A percentile compares a stretch with the other conserved stretches of the same genome.
These are phyloP conservation scores for Mortierella antarctica DNA, from an alignment of 192 early-diverging fungal species.

Conservation along the genomic window DNA sequence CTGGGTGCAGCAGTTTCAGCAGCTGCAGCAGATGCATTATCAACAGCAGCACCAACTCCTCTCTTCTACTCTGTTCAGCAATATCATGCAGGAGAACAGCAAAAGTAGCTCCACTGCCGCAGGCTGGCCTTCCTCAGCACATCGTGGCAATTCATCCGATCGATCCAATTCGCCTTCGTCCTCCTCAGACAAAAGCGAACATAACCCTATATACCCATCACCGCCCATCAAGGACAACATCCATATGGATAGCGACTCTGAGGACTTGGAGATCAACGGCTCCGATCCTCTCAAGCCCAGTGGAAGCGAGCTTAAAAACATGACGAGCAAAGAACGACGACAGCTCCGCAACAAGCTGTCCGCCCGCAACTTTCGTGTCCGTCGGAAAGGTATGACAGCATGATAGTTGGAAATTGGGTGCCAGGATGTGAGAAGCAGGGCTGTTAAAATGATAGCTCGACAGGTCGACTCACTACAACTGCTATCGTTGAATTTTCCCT, in stretches of 20 bases:
- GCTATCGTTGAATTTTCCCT: neutral
- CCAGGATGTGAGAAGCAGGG: neutral
- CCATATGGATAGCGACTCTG: slow-evolving; percentile 32
- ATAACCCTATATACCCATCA: slow-evolving; percentile 20
- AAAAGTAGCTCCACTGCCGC: neutral
- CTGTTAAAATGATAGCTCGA: neutral
- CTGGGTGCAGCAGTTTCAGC: slow-evolving; percentile 28
- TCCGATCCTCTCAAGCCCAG: neutral
- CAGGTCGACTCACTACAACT: neutral
- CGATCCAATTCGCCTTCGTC: slow-evolving; percentile 11
- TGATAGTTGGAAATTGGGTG: neutral
- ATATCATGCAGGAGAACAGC: neutral
- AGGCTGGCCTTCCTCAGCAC: neutral
- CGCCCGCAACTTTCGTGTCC: slow-evolving; percentile 83
- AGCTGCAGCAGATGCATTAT: slow-evolving; percentile 34
- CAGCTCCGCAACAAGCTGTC: slow-evolving; percentile 88
- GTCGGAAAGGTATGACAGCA: slow-evolving; percentile 71
- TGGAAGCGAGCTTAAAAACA: slow-evolving; percentile 61
- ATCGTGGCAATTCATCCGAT: slow-evolving; percentile 19
- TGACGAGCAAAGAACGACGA: slow-evolving; percentile 78
- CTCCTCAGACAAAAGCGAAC: neutral
- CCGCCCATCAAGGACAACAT: slow-evolving; percentile 33
- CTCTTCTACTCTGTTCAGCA: slow-evolving; percentile 7
- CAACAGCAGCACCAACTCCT: slow-evolving; percentile 40
- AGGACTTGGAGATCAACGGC: neutral